A percentile compares a stretch with the other conserved stretches of the same genome.
phyloP scores from a whole-genome alignment of 306 rosid species.

The Vigna mungo region DNA sequence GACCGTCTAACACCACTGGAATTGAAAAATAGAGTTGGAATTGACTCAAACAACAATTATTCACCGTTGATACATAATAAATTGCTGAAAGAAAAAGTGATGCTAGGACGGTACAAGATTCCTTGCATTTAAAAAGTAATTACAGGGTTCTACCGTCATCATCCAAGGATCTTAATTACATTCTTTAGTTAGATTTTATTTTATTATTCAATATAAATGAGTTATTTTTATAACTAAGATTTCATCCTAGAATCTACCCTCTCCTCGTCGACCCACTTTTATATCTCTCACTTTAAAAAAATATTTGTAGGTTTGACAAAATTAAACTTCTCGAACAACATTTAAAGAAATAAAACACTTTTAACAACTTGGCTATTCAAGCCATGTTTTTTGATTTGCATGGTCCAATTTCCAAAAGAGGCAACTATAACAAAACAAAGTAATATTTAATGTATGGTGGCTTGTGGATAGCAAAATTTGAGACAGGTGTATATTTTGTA shows the following conservation, averaged over 20 bases:
- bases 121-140: not conserved
- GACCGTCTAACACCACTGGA: too few species aligned
- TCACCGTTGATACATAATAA: too few species aligned
- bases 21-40: too few species aligned
- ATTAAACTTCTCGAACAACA: not conserved
- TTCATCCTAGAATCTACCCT: not conserved
- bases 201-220: not conserved
- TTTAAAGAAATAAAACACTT: not conserved
- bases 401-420: slow-evolving; percentile 21
- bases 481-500: slow-evolving; percentile 30
- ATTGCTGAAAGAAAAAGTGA: too few species aligned
- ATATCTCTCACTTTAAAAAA: too few species aligned
- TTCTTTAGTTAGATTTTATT: not conserved
- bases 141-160: not conserved
- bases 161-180: not conserved
- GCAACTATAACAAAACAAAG: slow-evolving; percentile 24
- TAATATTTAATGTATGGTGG: not conserved
- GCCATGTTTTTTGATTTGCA: not conserved
- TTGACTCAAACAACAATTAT: too few species aligned
- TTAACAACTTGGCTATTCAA: too few species aligned
- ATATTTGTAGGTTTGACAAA: not conserved
- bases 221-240: not conserved
- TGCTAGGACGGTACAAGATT: too few species aligned
- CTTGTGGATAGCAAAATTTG: slow-evolving; percentile 19
- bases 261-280: too few species aligned